Evolutionary conservation across 129 eudicot species (phyloP).

Genomic region (sunflower (Helianthus annuus)): HanXRQr2.0-SUNRISE NC_035433.2:8740385-8740884

Average conservation of each 20-base stretch:
- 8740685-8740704: conserved; percentile 28
- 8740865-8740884: conserved; percentile 12
- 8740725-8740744: conserved; percentile 91
- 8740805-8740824: conserved; percentile 6
- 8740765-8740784: conserved; percentile 63
- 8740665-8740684: conserved; percentile 12
- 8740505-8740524: conserved; percentile 99
- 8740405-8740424: conserved; percentile 80
- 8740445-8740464: conserved; percentile 62
- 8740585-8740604: neutral
- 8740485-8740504: conserved; percentile 95
- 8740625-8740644: no score
- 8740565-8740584: neutral
- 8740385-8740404: conserved; percentile 96
- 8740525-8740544: conserved; percentile 15
- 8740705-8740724: conserved; percentile 95
- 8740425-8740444: conserved; percentile 98
- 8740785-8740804: neutral
- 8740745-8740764: conserved; percentile 87
- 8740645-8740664: neutral
- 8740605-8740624: neutral
- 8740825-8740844: neutral
- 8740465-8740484: conserved; percentile 73
- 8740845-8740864: conserved; percentile 3
- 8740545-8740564: neutral